A percentile compares a stretch with the other conserved stretches of the same genome.
Evolutionary conservation across 441 rosid genomes (phyloP).

Genomic region (Populus hybrid): DNA sequence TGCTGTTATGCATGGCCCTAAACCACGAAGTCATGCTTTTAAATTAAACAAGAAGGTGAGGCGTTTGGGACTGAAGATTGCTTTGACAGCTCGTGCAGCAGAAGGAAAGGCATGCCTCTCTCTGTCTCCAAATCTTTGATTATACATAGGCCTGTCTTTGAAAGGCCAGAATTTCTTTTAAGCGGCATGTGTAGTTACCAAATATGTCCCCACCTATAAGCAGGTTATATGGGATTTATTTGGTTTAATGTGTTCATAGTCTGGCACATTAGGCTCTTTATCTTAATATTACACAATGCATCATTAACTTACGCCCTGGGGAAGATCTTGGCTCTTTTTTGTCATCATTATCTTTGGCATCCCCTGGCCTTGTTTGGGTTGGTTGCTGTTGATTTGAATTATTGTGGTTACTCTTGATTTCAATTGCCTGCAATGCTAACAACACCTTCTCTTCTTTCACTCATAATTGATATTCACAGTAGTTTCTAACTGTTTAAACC

Average conservation of each 20-base stretch:
- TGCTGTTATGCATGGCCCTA: conserved; percentile 86
- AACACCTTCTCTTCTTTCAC: background rate
- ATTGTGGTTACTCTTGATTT: background rate
- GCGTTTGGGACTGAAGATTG: conserved; percentile 86
- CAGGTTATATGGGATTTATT: background rate
- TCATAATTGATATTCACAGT: background rate
- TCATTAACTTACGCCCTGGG: background rate
- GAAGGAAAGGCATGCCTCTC: conserved; percentile 76
- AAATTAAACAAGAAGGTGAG: conserved; percentile 87
- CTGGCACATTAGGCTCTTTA: background rate
- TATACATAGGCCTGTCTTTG: background rate
- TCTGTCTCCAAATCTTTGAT: background rate
- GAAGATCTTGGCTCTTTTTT: background rate
- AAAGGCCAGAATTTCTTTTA: background rate
- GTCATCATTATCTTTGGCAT: background rate
- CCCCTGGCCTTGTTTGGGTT: background rate
- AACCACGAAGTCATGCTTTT: conserved; percentile 89
- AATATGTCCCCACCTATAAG: background rate
- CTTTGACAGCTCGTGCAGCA: conserved; percentile 85
- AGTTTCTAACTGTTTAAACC: background rate
- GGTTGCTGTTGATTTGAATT: background rate
- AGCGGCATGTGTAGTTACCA: background rate
- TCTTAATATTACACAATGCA: background rate
- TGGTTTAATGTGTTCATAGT: background rate
- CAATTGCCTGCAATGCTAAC: background rate